Base-by-base conservation (phyloP, 164 flowering plant genomes). In the Sextonia rubra region DNA sequence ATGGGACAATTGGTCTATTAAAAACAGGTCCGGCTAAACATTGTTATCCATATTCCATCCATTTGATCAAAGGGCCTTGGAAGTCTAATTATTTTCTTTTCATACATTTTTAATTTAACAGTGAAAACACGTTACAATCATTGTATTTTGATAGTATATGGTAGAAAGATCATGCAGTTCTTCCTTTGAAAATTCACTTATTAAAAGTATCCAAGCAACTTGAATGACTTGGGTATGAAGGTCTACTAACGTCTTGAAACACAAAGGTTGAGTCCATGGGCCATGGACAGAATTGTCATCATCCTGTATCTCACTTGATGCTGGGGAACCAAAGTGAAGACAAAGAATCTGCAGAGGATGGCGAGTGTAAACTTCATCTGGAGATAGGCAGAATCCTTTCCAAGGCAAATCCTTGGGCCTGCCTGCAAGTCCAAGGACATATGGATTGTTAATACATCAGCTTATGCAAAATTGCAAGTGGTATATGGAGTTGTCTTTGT, bases 331-430 rank as follows among this genome's bases (percentile, higher is more conserved):
- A 91, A 73, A 26, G 56, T 77, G 82, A 91, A 95, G 29, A 80
- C 70, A 75, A 81, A 93, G 80, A 91, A 90, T 78, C 98, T 84
- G 69, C 96, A 88, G 74, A 95, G 69, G 71, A 95, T 85, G 20
- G 97, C 97, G 64, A 93, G 77, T 30, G 98, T 85, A 94, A 93
- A 91, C 82, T 91, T 95, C 99, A 93, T 93, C 71, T 95, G 99
- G 11, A 93, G 90, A 74, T 90, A 95, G 12, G 97, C 98, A 7
- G 97, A 95, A 73, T 95, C 99, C 84, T 95, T 95, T 24, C 99
- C 98, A 0, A 95, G 85, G 76, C 99, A 94, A 71, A 93, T 90
- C 80, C 99, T 88, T 23, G 98, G 98, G 32, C 97, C 99, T 2
- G 94, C 99, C 99, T 94, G 88, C 73, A 76, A 12, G 66, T 44